Evolutionary conservation across 2,329 filamentous ascomycete species (phyloP), one percentile per base, ranked within the genome.

Genomic region (Exophiala bonariae): DNA sequence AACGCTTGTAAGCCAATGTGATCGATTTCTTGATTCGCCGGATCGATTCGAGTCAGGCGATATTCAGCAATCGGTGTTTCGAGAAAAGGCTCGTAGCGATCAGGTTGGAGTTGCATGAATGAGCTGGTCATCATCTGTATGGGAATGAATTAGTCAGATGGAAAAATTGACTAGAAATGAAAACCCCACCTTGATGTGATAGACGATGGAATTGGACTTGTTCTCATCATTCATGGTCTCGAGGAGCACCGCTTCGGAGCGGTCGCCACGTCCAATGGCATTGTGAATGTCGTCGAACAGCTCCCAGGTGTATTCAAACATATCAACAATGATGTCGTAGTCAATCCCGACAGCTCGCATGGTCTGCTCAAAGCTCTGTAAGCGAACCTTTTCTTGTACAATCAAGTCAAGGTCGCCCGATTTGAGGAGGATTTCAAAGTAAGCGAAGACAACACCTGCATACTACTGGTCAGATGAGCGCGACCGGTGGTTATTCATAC

Each of bases 391-490:
- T 68, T 97, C 92, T 56, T 78, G 78, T 28, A 83, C 76, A 49
- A 95, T 75, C 57, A 83, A 81, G 54, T 73, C 72, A 47, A 74
- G 72, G 64, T 89, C 83, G 58, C 81, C 82, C 37, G 79, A 72
- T 55, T 82, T 80, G 59, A 92, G 76, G 44, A 97, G 77, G 36
- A 83, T 85, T 69, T 99, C 93, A 64, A 95, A 96, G 68, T 96
- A 97, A 56, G 84, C 85, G 68, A 95, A 99, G 18, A 85, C 90
- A 64, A 96, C 87, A 41, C 92, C 93, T 97, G 66, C 28, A 7
- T 11, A 23, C 23, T 18, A 7, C 32, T 23, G 17, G 30, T 32
- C 22, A 37, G 23, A 31, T 22, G 14, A 38, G 26, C 19, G 20
- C 40, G 50, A 23, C 59, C 57, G 50, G 20, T 20, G 33, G 5